phyloP scores from a whole-genome alignment of 352 stramenopile genomes.

The Phytophthora capsici region DNA sequence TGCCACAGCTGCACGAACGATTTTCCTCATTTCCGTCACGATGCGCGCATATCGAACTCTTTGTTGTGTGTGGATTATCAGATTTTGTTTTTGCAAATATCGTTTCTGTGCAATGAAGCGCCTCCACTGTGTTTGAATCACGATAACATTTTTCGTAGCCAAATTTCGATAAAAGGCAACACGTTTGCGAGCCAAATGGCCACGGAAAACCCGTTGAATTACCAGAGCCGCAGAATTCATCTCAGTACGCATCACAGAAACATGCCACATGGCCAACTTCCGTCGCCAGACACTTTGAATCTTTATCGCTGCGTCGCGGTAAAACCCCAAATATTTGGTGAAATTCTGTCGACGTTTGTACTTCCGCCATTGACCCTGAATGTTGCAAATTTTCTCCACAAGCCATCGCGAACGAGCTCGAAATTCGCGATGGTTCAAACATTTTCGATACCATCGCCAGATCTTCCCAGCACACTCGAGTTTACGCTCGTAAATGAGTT shows the following conservation, averaged over 20 bases:
- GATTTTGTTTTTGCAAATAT: conserved; percentile 38
- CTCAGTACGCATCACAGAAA: conserved; percentile 30
- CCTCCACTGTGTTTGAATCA: conserved; percentile 57
- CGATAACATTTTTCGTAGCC: conserved; percentile 25
- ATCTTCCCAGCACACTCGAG: conserved; percentile 31
- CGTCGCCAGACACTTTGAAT: conserved; percentile 62
- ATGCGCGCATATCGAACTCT: conserved; percentile 44
- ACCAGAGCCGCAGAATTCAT: conserved; percentile 39
- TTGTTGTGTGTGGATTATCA: conserved; percentile 50
- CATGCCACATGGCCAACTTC: conserved; percentile 41
- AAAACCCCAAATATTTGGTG: conserved; percentile 44
- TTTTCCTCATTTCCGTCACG: conserved; percentile 32
- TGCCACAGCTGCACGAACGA: conserved; percentile 35
- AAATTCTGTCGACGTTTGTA: conserved; percentile 44
- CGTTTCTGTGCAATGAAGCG: conserved; percentile 17
- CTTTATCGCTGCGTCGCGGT: conserved; percentile 34
- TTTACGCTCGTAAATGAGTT: conserved; percentile 29
- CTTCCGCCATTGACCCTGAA: conserved; percentile 69
- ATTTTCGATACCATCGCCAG: conserved; percentile 62
- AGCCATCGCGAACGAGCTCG: conserved; percentile 48
- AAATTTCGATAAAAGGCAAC: conserved; percentile 40
- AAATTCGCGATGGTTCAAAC: conserved; percentile 43
- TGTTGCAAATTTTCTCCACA: conserved; percentile 51
- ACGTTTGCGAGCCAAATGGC: conserved; percentile 35
- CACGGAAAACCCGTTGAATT: conserved; percentile 58